Conservation (phyloP, 1,284 basidiomycete species). For the Xerocomus minutiporus region DNA sequence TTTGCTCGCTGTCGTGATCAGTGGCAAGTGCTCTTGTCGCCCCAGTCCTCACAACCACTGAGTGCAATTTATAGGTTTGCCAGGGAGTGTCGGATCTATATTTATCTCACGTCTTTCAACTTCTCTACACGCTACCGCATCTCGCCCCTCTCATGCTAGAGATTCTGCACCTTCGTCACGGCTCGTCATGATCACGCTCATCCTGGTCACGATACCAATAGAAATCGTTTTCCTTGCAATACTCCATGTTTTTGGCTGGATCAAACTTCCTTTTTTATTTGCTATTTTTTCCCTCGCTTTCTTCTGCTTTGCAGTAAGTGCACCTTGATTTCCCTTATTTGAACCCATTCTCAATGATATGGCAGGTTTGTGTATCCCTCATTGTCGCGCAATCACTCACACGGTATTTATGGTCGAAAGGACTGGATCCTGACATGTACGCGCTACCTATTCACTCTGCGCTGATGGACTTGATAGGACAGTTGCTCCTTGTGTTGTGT, state of each 20-base stretch:
- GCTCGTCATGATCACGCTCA: slow-evolving; percentile 63
- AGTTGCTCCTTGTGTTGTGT: slow-evolving; percentile 73
- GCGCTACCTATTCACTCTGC: slow-evolving; percentile 90
- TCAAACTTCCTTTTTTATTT: slow-evolving; percentile 66
- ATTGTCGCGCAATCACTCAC: slow-evolving; percentile 68
- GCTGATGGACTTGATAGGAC: slow-evolving; percentile 87
- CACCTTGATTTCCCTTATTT: not conserved
- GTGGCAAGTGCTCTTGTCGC: slow-evolving; percentile 47
- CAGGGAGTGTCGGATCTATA: slow-evolving; percentile 87
- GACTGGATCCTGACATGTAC: slow-evolving; percentile 90
- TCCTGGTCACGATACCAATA: slow-evolving; percentile 71
- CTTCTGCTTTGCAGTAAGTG: slow-evolving; percentile 72
- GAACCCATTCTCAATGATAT: not conserved
- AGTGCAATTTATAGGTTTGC: slow-evolving; percentile 51
- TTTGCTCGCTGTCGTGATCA: slow-evolving; percentile 84
- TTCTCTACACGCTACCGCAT: slow-evolving; percentile 64
- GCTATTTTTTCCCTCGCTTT: slow-evolving; percentile 59
- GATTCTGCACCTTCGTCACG: slow-evolving; percentile 40
- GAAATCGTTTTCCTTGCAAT: slow-evolving; percentile 69
- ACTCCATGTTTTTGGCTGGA: slow-evolving; percentile 70
- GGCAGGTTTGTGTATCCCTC: slow-evolving; percentile 68
- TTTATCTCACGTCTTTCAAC: slow-evolving; percentile 91
- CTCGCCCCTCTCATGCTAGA: slow-evolving; percentile 16
- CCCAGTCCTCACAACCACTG: not conserved
- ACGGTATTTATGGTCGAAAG: slow-evolving; percentile 74